Base-by-base conservation (phyloP, 768 basidiomycete species). In the Suillus cothurnatus region DNA sequence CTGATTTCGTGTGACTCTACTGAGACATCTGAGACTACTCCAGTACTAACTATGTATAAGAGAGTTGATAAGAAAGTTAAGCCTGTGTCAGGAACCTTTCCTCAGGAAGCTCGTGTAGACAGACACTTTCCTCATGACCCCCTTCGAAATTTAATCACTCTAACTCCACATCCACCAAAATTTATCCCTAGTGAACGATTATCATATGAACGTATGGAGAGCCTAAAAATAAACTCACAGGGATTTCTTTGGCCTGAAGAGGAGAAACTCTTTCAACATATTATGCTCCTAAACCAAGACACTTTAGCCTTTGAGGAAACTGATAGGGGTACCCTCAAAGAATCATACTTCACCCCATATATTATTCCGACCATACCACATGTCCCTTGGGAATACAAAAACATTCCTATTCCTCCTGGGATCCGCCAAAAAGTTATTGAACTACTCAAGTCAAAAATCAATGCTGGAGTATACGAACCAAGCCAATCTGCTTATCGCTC, bases 241-340 rank as follows among this genome's bases (percentile, higher is more conserved):
- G 32, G 4, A 6, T 66, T 61, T 8, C 45, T 66, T 1, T 61
- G n/a, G 41, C 57, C 56, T 17, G 47, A 63, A 41, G 62, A 66
- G 34, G 31, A 12, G 4, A 57, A 58, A 11, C 56, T 63, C 9
- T 53, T 53, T 23, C 26, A 28, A 6, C 67, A 79, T 39, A 53
- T 81, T 2, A 71, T 82, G 71, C 67, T 62, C 45, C 14, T 63
- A 12, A 73, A 79, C 6, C 69, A 81, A 34, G 26, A 64, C 0
- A 78, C 62, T 0, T 78, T 84, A 38, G 80, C 82, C 0, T 84
- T 79, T 78, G 61, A 74, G 6, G 77, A 82, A 17, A 8, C 32
- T 0, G 77, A 84, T 61, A 26, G 32, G 47, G 52, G n/a, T 7
- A 56, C 9, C 2, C 47, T 63, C 14, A 32, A n/a, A n/a, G n/a